phyloP scores from a whole-genome alignment of 768 basidiomycete genomes.

The Pleurotus pulmonarius region DNA sequence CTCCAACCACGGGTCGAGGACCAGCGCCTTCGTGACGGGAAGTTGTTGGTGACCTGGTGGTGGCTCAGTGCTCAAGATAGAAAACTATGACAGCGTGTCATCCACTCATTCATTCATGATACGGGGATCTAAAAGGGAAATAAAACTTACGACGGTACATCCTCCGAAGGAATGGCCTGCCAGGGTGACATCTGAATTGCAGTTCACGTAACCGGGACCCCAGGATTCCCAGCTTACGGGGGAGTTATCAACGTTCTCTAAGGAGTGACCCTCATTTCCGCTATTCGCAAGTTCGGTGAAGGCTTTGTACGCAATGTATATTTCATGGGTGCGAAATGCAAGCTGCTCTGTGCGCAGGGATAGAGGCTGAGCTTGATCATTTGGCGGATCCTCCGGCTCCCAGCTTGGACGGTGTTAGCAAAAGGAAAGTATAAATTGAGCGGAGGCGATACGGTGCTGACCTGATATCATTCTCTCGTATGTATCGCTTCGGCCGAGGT shows the following conservation, averaged over 20 bases:
- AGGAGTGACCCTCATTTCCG: slow-evolving; percentile 21
- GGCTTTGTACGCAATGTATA: slow-evolving; percentile 58
- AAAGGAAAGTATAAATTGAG: background rate
- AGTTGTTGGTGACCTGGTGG: slow-evolving; percentile 37
- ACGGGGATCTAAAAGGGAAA: background rate
- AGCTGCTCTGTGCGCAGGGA: slow-evolving; percentile 70
- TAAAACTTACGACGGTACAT: slow-evolving; percentile 36
- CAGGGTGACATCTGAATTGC: slow-evolving; percentile 31
- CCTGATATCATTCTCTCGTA: slow-evolving; percentile 54
- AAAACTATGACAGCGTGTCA: slow-evolving; percentile 36
- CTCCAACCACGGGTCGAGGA: slow-evolving; percentile 85
- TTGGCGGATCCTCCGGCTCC: slow-evolving; percentile 20
- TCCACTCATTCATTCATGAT: background rate
- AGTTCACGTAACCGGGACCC: slow-evolving; percentile 28
- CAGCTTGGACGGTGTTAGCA: slow-evolving; percentile 18
- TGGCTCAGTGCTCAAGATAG: slow-evolving; percentile 49
- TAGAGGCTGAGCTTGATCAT: slow-evolving; percentile 24
- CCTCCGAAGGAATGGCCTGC: slow-evolving; percentile 47
- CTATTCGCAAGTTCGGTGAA: slow-evolving; percentile 51
- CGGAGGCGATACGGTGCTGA: slow-evolving; percentile 22
- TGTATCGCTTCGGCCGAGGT: slow-evolving; percentile 40
- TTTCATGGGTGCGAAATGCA: slow-evolving; percentile 62
- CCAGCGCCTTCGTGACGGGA: slow-evolving; percentile 53
- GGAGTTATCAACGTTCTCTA: slow-evolving; percentile 35
- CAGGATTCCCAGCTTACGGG: slow-evolving; percentile 35